Evolutionary conservation across 1,284 basidiomycete species (phyloP).

Genomic region (Ganoderma lucidum): DNA sequence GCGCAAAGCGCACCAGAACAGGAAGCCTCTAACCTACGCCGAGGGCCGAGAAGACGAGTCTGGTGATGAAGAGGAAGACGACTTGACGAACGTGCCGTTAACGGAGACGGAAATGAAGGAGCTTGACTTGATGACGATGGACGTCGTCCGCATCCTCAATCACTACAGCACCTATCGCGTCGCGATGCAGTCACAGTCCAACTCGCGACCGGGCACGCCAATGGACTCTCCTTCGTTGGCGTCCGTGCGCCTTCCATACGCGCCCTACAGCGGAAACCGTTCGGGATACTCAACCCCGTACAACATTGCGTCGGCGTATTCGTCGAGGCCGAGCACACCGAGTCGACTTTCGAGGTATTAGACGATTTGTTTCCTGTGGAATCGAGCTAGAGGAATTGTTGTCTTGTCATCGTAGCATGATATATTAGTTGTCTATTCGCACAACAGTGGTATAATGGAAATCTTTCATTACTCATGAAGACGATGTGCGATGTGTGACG

Average conservation of each 20-base stretch:
- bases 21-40: conserved; percentile 47
- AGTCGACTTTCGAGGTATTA: conserved; percentile 50
- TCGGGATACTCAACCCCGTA: conserved; percentile 57
- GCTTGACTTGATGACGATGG: conserved; percentile 76
- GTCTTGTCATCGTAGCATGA: conserved; percentile 21
- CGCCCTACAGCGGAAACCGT: conserved; percentile 40
- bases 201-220: conserved; percentile 73
- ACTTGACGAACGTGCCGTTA: conserved; percentile 57
- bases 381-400: conserved; percentile 7
- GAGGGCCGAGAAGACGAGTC: conserved; percentile 68
- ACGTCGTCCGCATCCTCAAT: conserved; percentile 77
- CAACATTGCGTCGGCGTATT: conserved; percentile 53
- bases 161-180: conserved; percentile 69
- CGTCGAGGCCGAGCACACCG: conserved; percentile 73
- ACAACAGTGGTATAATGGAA: conserved; percentile 23
- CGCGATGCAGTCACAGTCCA: conserved; percentile 60
- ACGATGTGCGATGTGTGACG: not conserved
- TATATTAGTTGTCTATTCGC: conserved; percentile 22
- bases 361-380: not conserved
- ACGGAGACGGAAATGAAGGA: conserved; percentile 75
- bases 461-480: conserved; percentile 12
- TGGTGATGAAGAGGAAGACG: conserved; percentile 63
- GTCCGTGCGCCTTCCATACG: conserved; percentile 41
- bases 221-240: conserved; percentile 53
- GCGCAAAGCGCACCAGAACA: conserved; percentile 40